Base-by-base conservation (phyloP, 495 filamentous ascomycete genomes). In the Cryomyces minteri region DNA sequence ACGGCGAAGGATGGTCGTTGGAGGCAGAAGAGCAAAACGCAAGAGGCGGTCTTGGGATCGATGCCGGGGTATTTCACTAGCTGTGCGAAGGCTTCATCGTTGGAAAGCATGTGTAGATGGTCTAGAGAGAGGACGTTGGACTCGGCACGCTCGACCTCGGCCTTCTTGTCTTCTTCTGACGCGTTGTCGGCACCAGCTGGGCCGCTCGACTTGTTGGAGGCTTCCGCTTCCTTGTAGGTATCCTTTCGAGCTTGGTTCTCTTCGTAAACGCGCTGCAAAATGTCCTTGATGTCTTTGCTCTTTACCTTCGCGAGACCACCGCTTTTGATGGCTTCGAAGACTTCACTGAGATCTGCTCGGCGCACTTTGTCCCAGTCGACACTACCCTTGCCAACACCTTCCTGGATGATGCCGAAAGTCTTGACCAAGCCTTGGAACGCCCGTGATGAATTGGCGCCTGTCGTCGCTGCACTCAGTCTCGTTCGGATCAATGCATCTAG, bases 21-120 rank as follows among this genome's bases (percentile, higher is more conserved):
- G 14, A 73, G 62, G 40, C 64, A 69, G 53, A 71, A 72, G 14
- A 74, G 66, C 0, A 72, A 56, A 10, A 72, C 67, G 45, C 90
- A 98, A 6, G 84, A 79, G 4, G 88, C 82, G 0, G 88, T 94
- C 63, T 98, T 98, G 44, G 84, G 77, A 0, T 88, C 90, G 48
- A 96, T 83, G 4, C 88, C 90, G 4, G 81, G 80, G 40, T 79
- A 90, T 44, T 72, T 78, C 42, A 76, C 72, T 33, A 96, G 68
- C 45, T 79, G 74, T 6, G 64, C 62, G 72, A 94, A 80, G 0
- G 77, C 84, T 29, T 84, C 71, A 12, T 83, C 70, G 9, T 71
- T 77, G 14, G 64, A 58, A 45, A 92, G 62, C 10, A 63, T 63
- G 49, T 82, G 82, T 11, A 94, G 62, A 58, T 93, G 76, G 48